These are phyloP conservation scores for Psilocybe cyanescens DNA, from an alignment of 768 basidiomycete genomes.

Conservation along the genomic window DNA sequence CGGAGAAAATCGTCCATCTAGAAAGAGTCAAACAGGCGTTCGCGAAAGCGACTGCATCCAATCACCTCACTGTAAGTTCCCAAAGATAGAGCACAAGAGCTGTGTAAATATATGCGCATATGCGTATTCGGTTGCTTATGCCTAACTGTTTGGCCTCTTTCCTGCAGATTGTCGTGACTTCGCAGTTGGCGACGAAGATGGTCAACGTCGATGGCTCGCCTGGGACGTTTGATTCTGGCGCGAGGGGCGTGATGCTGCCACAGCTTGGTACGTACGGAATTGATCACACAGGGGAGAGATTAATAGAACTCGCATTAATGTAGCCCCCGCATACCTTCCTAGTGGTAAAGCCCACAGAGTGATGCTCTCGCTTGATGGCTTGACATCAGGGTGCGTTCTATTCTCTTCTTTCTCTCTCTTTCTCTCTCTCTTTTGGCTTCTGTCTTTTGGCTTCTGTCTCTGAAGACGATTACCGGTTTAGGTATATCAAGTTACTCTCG, in stretches of 20 bases:
- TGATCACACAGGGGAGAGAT: no score
- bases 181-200: constrained; percentile 73
- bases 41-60: constrained; percentile 48
- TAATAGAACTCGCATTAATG: no score
- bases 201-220: constrained; percentile 63
- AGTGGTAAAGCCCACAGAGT: constrained; percentile 39
- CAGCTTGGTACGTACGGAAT: constrained; percentile 49
- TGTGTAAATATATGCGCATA: no score
- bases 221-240: constrained; percentile 69
- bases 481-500: constrained; percentile 32
- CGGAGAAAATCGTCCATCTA: constrained; percentile 48
- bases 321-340: constrained; percentile 44
- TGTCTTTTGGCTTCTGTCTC: neutral
- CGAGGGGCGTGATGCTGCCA: constrained; percentile 67
- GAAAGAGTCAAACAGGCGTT: constrained; percentile 58
- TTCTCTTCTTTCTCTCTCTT: neutral
- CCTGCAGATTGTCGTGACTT: constrained; percentile 52
- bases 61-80: constrained; percentile 50
- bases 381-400: constrained; percentile 36
- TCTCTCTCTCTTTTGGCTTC: neutral
- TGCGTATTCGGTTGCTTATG: neutral
- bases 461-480: neutral
- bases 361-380: constrained; percentile 36
- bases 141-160: constrained; percentile 3
- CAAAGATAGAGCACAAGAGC: neutral